Evolutionary conservation across 2,329 filamentous ascomycete species (phyloP).

Genomic region (Aplosporella prunicola): DNA sequence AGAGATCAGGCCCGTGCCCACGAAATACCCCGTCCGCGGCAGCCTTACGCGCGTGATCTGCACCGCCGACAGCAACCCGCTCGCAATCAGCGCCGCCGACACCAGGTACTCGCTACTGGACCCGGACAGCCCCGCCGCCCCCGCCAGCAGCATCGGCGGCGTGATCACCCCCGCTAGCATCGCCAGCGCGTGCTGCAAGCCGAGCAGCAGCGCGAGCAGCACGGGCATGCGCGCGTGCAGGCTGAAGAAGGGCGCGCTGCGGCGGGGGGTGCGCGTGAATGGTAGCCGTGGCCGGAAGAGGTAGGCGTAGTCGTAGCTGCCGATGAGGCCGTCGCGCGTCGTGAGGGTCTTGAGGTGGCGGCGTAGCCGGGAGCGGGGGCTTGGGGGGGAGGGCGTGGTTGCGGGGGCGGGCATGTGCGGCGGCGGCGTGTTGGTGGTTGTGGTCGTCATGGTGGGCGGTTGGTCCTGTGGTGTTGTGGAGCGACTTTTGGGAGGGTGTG

Average conservation of each 20-base stretch:
- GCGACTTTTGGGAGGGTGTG: too few relatives aligned
- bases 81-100: slow-evolving; percentile 69
- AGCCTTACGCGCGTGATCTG: slow-evolving; percentile 74
- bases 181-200: slow-evolving; percentile 68
- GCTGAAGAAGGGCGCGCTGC: slow-evolving; percentile 72
- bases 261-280: slow-evolving; percentile 58
- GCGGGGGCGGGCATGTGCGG: too few relatives aligned
- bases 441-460: too few relatives aligned
- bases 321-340: slow-evolving; percentile 73
- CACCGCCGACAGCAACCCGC: slow-evolving; percentile 61
- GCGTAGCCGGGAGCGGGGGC: too few relatives aligned
- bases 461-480: too few relatives aligned
- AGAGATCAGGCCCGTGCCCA: slow-evolving; percentile 65
- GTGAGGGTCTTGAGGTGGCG: too few relatives aligned
- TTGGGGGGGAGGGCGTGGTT: too few relatives aligned
- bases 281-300: slow-evolving; percentile 76
- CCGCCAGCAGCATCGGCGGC: slow-evolving; percentile 63
- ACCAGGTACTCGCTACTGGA: slow-evolving; percentile 66
- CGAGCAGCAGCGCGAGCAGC: slow-evolving; percentile 61
- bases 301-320: slow-evolving; percentile 82
- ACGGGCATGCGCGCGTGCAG: slow-evolving; percentile 71
- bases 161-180: slow-evolving; percentile 64
- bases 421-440: too few relatives aligned
- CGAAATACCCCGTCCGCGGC: slow-evolving; percentile 54
- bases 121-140: slow-evolving; percentile 49